Percentiles rank a stretch among this genome's conserved stretches.
Evolutionary conservation across 2,329 filamentous ascomycete species (phyloP).

Genomic region (Penicillium sp.): DNA sequence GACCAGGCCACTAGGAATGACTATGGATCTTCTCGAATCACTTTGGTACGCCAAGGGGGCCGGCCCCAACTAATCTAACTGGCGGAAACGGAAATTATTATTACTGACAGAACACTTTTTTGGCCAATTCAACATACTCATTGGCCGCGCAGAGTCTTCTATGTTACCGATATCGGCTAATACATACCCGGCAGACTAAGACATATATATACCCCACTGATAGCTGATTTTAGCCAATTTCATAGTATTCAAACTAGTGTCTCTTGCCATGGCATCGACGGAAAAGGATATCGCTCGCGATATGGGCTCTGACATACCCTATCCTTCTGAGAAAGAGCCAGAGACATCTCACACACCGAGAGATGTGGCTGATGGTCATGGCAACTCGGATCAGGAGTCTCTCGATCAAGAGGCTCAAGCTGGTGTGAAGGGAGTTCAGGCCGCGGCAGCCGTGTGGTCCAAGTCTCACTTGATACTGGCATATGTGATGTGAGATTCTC

Average conservation of each 20-base stretch:
- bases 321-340: neutral
- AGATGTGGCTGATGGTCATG: neutral
- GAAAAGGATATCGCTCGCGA: neutral
- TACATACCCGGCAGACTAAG: neutral
- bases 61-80: neutral
- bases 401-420: constrained; percentile 13
- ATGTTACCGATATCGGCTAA: constrained; percentile 3
- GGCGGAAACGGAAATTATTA: neutral
- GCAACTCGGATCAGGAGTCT: neutral
- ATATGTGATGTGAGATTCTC: constrained; percentile 8
- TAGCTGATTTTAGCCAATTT: neutral
- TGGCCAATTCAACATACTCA: neutral
- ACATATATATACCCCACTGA: neutral
- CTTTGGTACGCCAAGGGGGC: neutral
- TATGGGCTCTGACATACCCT: neutral
- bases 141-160: neutral
- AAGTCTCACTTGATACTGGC: constrained; percentile 10
- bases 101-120: neutral
- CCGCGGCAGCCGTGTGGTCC: constrained; percentile 9
- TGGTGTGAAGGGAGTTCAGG: constrained; percentile 13
- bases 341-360: neutral
- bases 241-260: neutral
- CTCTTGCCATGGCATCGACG: neutral
- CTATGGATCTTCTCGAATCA: neutral
- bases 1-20: neutral